Evolutionary conservation across 202 grass and related monocot species (phyloP).

Genomic region (Cymbopogon flexuosus): DNA sequence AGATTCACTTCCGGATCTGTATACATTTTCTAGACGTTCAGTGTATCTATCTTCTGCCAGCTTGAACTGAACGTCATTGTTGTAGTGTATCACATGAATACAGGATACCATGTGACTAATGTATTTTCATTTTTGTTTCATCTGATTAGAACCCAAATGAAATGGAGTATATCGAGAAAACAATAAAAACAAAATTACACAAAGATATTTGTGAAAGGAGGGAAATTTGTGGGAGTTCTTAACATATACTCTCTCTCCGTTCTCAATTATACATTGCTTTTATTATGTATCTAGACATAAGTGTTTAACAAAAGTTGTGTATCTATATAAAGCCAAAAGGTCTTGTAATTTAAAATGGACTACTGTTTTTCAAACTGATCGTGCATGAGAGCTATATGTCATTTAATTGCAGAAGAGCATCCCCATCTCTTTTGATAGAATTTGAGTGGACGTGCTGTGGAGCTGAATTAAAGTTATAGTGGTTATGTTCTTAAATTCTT

Average conservation of each 20-base stretch:
- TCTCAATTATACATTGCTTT: too few relatives aligned
- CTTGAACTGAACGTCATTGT: neutral
- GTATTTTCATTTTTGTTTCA: neutral
- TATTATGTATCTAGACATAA: too few relatives aligned
- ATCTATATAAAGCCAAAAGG: too few relatives aligned
- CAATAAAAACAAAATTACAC: neutral
- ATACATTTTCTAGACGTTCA: neutral
- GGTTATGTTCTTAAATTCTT: neutral
- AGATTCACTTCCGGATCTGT: slow-evolving; percentile 29
- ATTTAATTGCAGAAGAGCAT: neutral
- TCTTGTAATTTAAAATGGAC: too few relatives aligned
- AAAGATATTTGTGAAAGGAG: neutral
- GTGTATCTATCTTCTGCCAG: neutral
- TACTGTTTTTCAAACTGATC: neutral
- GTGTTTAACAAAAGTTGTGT: too few relatives aligned
- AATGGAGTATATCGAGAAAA: neutral
- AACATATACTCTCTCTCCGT: neutral
- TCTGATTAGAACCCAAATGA: neutral
- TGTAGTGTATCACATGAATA: neutral
- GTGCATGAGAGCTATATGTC: neutral
- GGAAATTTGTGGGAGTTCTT: neutral
- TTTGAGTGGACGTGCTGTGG: neutral
- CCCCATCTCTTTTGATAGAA: neutral
- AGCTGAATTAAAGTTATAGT: neutral
- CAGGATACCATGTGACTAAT: neutral